Evolutionary conservation across 148 eudicot species (phyloP).

Genomic region (Camellia sinensis): DNA sequence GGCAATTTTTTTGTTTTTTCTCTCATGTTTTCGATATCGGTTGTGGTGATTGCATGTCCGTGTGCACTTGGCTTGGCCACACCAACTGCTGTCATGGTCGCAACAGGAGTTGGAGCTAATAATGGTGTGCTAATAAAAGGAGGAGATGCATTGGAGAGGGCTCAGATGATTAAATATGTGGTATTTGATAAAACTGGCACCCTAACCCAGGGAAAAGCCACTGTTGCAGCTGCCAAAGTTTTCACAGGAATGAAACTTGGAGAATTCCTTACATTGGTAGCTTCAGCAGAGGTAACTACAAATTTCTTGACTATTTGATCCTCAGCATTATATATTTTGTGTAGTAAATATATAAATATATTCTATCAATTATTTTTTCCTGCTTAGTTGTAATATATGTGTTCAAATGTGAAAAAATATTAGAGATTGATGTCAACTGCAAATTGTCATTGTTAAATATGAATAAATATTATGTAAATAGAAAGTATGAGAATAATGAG

Average conservation of each 20-base stretch:
- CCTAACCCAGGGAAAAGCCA: slow-evolving; percentile 92
- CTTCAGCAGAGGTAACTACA: slow-evolving; percentile 88
- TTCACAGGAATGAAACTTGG: slow-evolving; percentile 86
- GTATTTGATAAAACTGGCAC: slow-evolving; percentile 97
- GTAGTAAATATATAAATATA: too few species aligned
- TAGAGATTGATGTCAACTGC: too few species aligned
- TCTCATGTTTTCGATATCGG: slow-evolving; percentile 95
- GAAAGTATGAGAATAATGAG: too few species aligned
- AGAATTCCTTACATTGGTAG: slow-evolving; percentile 85
- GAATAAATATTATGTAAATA: too few species aligned
- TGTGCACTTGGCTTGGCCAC: slow-evolving; percentile 99
- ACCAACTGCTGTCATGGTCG: slow-evolving; percentile 99
- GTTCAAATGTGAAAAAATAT: too few species aligned
- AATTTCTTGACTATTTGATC: neutral
- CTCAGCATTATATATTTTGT: neutral
- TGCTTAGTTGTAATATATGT: too few species aligned
- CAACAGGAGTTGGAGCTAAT: slow-evolving; percentile 96
- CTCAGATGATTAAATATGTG: slow-evolving; percentile 83
- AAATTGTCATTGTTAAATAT: too few species aligned
- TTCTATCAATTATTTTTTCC: too few species aligned
- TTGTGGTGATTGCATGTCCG: slow-evolving; percentile 95
- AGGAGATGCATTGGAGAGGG: slow-evolving; percentile 98
- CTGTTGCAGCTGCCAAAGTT: slow-evolving; percentile 72
- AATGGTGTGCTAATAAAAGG: slow-evolving; percentile 95
- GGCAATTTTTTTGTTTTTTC: slow-evolving; percentile 87